Evolutionary conservation across 2,329 filamentous ascomycete species (phyloP).

Genomic region (Nothophoma quercina): DNA sequence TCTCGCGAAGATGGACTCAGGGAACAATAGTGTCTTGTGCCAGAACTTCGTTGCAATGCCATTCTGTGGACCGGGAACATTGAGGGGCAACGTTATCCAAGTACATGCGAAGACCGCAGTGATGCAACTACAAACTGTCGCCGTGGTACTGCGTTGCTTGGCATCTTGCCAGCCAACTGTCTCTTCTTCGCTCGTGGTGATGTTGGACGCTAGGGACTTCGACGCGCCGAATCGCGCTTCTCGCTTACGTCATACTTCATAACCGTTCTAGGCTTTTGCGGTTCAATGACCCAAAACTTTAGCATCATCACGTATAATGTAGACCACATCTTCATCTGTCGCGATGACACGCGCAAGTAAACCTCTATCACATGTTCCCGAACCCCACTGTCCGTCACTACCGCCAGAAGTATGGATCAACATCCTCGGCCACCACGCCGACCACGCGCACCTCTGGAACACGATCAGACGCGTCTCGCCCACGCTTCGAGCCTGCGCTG

Average conservation of each 20-base stretch:
- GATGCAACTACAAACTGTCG: no score
- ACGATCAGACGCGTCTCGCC: conserved; percentile 39
- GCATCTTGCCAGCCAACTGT: no score
- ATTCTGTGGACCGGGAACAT: no score
- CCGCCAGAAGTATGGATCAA: conserved; percentile 47
- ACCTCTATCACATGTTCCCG: background rate
- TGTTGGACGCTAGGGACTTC: no score
- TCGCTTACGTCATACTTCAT: background rate
- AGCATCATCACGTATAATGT: conserved; percentile 1
- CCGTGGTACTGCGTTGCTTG: no score
- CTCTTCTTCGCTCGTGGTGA: no score
- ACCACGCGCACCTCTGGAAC: conserved; percentile 43
- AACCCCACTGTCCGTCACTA: conserved; percentile 31
- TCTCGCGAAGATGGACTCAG: no score
- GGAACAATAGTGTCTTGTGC: no score
- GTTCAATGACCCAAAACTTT: background rate
- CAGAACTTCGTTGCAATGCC: no score
- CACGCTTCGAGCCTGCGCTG: conserved; percentile 37
- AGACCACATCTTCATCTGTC: background rate
- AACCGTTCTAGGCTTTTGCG: background rate
- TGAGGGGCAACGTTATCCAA: no score
- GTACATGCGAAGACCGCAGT: no score
- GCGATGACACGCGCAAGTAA: conserved; percentile 13
- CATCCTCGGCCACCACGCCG: conserved; percentile 39
- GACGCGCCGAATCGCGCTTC: no score